Evolutionary conservation across 192 early-diverging fungal genomes (phyloP), one percentile per base, ranked within the genome.

Genomic region (Umbelopsis sp.): DNA sequence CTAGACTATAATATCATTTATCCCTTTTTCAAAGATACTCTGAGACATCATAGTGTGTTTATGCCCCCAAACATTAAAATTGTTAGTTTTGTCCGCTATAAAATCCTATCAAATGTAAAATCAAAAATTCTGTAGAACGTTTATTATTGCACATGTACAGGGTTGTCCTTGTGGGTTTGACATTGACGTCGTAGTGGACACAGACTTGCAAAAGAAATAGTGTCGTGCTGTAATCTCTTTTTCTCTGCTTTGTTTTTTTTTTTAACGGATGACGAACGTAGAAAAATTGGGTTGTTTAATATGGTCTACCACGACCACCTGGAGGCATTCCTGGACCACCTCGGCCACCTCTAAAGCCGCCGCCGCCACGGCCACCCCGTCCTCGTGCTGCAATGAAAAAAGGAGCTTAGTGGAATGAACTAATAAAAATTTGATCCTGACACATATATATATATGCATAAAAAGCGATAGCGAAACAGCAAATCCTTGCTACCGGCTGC

Each of bases 91-190:
- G 48, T 18, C 15, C 5, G 6, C 12, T 16, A 21, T 15, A 8
- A 53, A 7, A 10, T 9, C 11, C 53, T 35, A 15, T 30, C 53
- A 33, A 35, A 18, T 35, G 25, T 30, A 22, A 61, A 37, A 49
- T 20, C 27, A 25, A 37, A 61, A 35, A 61, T 61, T 30, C 33
- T 30, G 55, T 61, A 27, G 55, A 61, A 61, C 55, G 55, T 61
- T 61, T 61, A 61, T 61, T 61, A 61, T 61, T 61, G 55, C 55
- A 61, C 55, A 61, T 61, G 55, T 61, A 61, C 55, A 61, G 55
- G 55, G 55, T 61, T 61, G 55, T 61, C 55, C 55, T 61, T 35
- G 55, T 61, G 30, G 30, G 27, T 61, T 61, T 61, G 55, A 61
- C 55, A 61, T 18, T 61, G 55, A 61, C 55, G 55, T 61, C 27